Evolutionary conservation across 2,329 filamentous ascomycete species (phyloP).

Genomic region (Biscogniauxia sp.): DNA sequence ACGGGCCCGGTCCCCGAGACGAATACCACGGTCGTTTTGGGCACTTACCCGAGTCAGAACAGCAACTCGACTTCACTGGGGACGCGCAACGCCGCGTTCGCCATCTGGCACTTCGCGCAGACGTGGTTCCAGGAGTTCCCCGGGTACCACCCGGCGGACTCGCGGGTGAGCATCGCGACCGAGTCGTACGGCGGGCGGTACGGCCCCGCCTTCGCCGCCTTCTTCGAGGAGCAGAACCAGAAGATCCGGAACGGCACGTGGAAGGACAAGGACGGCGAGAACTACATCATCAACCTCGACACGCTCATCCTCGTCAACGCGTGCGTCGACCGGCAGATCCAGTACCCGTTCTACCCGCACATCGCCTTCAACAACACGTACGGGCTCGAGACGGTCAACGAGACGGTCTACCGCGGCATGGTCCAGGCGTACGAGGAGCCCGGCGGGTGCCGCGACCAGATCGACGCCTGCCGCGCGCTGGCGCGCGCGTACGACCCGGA

Average conservation of each 20-base stretch:
- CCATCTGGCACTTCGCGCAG: constrained; percentile 62
- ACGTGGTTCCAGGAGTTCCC: constrained; percentile 55
- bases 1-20: constrained; percentile 36
- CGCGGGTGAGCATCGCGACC: constrained; percentile 44
- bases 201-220: constrained; percentile 30
- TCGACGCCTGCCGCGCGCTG: constrained; percentile 48
- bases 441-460: constrained; percentile 51
- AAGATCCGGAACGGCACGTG: constrained; percentile 33
- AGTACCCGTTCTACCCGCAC: constrained; percentile 43
- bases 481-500: constrained; percentile 48
- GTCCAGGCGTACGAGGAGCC: constrained; percentile 30
- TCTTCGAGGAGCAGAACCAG: constrained; percentile 32
- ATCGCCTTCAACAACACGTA: constrained; percentile 44
- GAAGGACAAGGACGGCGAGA: constrained; percentile 27
- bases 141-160: constrained; percentile 56
- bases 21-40: constrained; percentile 40
- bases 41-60: constrained; percentile 56
- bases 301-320: constrained; percentile 57
- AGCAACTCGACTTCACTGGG: constrained; percentile 44
- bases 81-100: constrained; percentile 48
- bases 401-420: constrained; percentile 30
- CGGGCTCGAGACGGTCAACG: constrained; percentile 27
- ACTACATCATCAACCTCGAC: constrained; percentile 30
- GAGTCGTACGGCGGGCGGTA: constrained; percentile 36
- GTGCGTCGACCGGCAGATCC: constrained; percentile 47